Base-by-base conservation (phyloP, 768 basidiomycete species). In the Lyophyllum decastes region DNA sequence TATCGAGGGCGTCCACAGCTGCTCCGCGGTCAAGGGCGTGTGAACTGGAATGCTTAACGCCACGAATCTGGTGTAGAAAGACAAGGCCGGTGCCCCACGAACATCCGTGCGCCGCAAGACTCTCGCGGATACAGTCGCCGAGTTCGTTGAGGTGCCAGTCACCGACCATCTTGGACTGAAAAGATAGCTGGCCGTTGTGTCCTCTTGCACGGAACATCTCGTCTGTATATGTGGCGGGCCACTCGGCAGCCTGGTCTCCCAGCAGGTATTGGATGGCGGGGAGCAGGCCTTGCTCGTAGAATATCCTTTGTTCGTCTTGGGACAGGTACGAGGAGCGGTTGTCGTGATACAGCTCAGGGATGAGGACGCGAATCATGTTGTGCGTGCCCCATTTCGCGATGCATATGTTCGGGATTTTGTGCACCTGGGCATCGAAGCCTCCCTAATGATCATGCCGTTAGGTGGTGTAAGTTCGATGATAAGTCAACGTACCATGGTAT, bases 371-470 rank as follows among this genome's bases (percentile, higher is more conserved):
- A 16, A 38, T 11, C 8, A 16, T 11, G 16, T 38, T 38, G 16
- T 16, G 35, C 6, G 6, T 16, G 35, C 14, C 14, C 35, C 35
- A 38, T 17, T 38, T 38, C 4, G 8, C 16, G 35, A 38, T 17
- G 14, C 35, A 38, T 17, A 38, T 2, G 14, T 60, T 60, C 2
- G 46, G 55, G 6, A 56, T 33, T 35, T 56, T 43, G 33, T 60
- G 58, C 12, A 55, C 8, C 4, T 43, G 43, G 2, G 44, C 27
- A 17, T 21, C 21, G 19, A 45, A 34, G 2, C 35, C 43, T 9
- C 53, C 53, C 53, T 54, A 46, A n/a, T 2, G 7, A 38, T 16
- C 35, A 16, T 14, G 3, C 14, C 6, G 35, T 38, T 38, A 38
- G 14, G 30, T 5, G 30, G 30, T 33, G 11, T 33, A 11, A 33